phyloP scores from a whole-genome alignment of 768 basidiomycete genomes.

The Aureoboletus auriporus region DNA sequence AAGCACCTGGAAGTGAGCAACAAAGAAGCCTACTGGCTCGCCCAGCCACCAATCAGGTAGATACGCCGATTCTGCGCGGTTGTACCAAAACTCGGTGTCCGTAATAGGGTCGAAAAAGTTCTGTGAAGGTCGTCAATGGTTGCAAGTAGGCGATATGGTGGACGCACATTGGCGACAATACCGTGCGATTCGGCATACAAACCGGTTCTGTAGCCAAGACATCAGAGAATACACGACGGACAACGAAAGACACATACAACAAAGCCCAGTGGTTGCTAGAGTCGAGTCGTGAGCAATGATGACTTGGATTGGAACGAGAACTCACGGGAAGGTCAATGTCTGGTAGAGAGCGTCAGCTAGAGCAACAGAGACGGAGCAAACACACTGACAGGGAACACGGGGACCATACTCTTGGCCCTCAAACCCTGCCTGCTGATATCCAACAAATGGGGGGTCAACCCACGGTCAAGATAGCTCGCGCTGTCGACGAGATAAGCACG shows the following conservation, averaged over 20 bases:
- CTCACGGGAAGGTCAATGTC: slow-evolving; percentile 90
- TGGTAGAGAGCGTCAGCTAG: slow-evolving; percentile 25
- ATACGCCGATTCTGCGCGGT: slow-evolving; percentile 56
- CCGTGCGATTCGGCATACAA: slow-evolving; percentile 88
- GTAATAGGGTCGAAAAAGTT: slow-evolving; percentile 82
- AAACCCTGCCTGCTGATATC: slow-evolving; percentile 78
- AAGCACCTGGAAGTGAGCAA: not conserved
- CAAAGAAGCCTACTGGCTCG: slow-evolving; percentile 63
- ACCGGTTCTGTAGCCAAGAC: slow-evolving; percentile 65
- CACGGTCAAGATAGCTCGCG: slow-evolving; percentile 84
- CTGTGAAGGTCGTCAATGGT: slow-evolving; percentile 33
- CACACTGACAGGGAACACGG: slow-evolving; percentile 79
- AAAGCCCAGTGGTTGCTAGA: slow-evolving; percentile 85
- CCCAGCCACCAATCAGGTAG: slow-evolving; percentile 81
- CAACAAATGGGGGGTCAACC: slow-evolving; percentile 78
- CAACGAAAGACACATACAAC: slow-evolving; percentile 46
- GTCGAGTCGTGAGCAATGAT: not conserved
- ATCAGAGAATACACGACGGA: not conserved
- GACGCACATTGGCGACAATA: slow-evolving; percentile 78
- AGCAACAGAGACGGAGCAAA: slow-evolving; percentile 11
- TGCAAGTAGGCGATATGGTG: not conserved
- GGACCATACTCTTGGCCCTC: slow-evolving; percentile 83
- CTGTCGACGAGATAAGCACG: slow-evolving; percentile 33
- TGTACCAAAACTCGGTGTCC: slow-evolving; percentile 67
- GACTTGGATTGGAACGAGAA: slow-evolving; percentile 8